phyloP scores from a whole-genome alignment of 2,329 filamentous ascomycete genomes.

The Colletotrichum sp. region DNA sequence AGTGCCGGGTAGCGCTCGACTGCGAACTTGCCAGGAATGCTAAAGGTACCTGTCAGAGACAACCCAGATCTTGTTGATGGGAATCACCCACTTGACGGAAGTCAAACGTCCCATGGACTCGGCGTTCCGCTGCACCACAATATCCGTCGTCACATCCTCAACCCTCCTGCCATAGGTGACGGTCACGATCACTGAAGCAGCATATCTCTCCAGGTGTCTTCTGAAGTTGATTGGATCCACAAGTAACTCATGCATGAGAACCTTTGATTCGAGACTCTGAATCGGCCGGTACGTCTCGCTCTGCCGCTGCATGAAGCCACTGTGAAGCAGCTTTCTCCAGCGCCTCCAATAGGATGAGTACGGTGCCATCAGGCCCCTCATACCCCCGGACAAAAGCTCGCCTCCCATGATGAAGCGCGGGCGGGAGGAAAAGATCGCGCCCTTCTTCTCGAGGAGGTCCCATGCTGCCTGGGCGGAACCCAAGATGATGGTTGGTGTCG shows the following conservation, averaged over 20 bases:
- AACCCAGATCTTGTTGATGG: accelerated
- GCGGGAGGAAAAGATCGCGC: slow-evolving; percentile 47
- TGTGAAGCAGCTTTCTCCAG: slow-evolving; percentile 47
- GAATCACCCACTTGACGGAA: slow-evolving; percentile 40
- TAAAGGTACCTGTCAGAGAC: neutral
- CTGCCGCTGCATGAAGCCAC: slow-evolving; percentile 47
- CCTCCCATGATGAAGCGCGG: slow-evolving; percentile 52
- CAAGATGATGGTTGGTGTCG: slow-evolving; percentile 45
- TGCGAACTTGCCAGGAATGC: slow-evolving; percentile 36
- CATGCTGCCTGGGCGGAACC: slow-evolving; percentile 47
- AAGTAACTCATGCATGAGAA: slow-evolving; percentile 43
- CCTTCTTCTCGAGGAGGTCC: slow-evolving; percentile 48
- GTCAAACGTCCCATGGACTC: slow-evolving; percentile 48
- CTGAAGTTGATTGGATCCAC: slow-evolving; percentile 31
- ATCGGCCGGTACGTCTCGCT: slow-evolving; percentile 46
- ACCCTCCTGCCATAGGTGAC: slow-evolving; percentile 45
- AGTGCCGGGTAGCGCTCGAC: slow-evolving; percentile 45
- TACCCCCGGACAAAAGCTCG: slow-evolving; percentile 43
- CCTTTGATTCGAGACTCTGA: slow-evolving; percentile 44
- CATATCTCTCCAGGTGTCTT: slow-evolving; percentile 38
- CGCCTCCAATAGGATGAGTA: slow-evolving; percentile 46
- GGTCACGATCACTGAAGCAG: slow-evolving; percentile 46
- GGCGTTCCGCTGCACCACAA: slow-evolving; percentile 40
- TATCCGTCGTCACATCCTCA: slow-evolving; percentile 37
- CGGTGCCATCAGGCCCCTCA: slow-evolving; percentile 48